A percentile compares a stretch with the other conserved stretches of the same genome.
phyloP scores from a whole-genome alignment of 2,329 filamentous ascomycete species.

The Colletotrichum brevisporum region DNA sequence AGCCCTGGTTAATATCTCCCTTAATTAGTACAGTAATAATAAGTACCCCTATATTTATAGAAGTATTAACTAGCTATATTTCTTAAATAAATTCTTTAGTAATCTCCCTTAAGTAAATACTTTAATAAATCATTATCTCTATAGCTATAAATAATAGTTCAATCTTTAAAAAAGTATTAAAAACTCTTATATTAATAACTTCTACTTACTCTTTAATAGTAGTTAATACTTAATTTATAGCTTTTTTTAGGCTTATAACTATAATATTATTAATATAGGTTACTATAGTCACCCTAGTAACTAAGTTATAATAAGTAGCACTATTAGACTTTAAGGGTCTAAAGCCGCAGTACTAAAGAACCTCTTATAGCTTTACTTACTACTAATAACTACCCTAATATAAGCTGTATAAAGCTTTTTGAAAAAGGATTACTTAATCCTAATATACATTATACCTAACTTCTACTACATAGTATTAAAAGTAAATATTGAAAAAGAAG shows the following conservation, averaged over 20 bases:
- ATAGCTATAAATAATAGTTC: not conserved
- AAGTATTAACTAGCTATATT: not conserved
- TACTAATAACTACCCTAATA: not conserved
- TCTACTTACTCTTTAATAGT: not conserved
- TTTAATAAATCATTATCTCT: not conserved
- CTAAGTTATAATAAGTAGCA: not conserved
- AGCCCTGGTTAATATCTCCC: not conserved
- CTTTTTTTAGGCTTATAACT: not conserved
- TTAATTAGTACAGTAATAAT: not conserved
- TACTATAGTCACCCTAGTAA: not conserved
- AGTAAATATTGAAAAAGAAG: not conserved
- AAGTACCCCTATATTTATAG: not conserved
- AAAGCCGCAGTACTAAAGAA: not conserved
- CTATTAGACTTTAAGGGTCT: not conserved
- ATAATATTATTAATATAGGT: conserved; percentile 7
- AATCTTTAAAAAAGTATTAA: not conserved
- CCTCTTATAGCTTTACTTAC: not conserved
- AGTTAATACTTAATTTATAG: not conserved
- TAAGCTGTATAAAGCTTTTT: not conserved
- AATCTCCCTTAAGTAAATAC: not conserved
- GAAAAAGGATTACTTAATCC: not conserved
- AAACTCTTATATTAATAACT: not conserved
- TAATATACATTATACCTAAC: not conserved
- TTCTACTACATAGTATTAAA: not conserved
- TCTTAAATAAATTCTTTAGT: not conserved